Evolutionary conservation across 176 grass and related monocot species (phyloP).

Genomic region (Juncus inflexus): DNA sequence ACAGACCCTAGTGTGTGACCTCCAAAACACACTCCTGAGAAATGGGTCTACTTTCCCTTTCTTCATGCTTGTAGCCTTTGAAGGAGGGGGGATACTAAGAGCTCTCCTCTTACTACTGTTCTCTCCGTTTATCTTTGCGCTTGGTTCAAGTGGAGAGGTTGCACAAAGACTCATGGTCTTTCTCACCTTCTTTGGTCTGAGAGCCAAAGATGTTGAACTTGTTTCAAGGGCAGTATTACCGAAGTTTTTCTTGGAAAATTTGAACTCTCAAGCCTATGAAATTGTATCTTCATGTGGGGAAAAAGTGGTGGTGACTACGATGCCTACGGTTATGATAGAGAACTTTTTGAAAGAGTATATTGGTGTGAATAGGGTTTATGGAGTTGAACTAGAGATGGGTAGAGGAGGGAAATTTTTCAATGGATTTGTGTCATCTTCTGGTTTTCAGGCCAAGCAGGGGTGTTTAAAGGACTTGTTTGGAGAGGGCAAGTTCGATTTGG

Average conservation of each 20-base stretch:
- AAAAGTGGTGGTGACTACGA: slow-evolving; percentile 50
- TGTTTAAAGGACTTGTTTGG: slow-evolving; percentile 30
- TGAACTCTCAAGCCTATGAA: slow-evolving; percentile 53
- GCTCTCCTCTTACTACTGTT: slow-evolving; percentile 48
- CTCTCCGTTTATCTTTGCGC: slow-evolving; percentile 42
- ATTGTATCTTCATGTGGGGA: slow-evolving; percentile 32
- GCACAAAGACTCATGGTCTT: slow-evolving; percentile 54
- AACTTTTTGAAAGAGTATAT: slow-evolving; percentile 68
- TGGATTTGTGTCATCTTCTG: slow-evolving; percentile 34
- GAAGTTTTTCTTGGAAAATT: slow-evolving; percentile 69
- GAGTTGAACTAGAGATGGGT: slow-evolving; percentile 46
- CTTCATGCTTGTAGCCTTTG: slow-evolving; percentile 95
- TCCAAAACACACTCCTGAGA: slow-evolving; percentile 56
- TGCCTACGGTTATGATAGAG: slow-evolving; percentile 65
- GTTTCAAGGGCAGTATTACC: slow-evolving; percentile 62
- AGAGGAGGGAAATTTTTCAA: slow-evolving; percentile 44
- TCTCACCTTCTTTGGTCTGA: slow-evolving; percentile 59
- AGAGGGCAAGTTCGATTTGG: slow-evolving; percentile 34
- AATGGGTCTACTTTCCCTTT: slow-evolving; percentile 52
- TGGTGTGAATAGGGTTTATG: slow-evolving; percentile 48
- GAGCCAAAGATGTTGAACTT: slow-evolving; percentile 42
- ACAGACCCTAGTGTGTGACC: slow-evolving; percentile 43
- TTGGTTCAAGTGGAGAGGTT: slow-evolving; percentile 37
- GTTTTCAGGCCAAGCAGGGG: slow-evolving; percentile 10
- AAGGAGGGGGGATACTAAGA: slow-evolving; percentile 65